phyloP scores from a whole-genome alignment of 371 early-diverging fungal genomes.

The Mucor racemosus region DNA sequence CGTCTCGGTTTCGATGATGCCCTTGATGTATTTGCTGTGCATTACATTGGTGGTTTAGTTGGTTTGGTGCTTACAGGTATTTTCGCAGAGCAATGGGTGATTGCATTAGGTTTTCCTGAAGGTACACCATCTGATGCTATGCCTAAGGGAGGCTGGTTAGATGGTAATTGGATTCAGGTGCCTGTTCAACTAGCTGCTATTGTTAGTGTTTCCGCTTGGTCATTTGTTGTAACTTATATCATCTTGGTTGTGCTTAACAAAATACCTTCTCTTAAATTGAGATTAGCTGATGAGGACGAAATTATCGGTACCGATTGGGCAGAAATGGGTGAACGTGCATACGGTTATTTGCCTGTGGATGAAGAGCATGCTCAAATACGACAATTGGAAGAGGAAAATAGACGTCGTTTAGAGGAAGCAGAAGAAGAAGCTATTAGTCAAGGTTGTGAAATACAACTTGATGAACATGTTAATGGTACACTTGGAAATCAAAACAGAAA shows the following conservation, averaged over 20 bases:
- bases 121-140: conserved; percentile 55
- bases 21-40: conserved; percentile 74
- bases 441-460: conserved; percentile 11
- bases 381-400: conserved; percentile 13
- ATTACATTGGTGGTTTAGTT: conserved; percentile 76
- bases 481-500: conserved; percentile 3
- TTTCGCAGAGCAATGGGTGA: conserved; percentile 68
- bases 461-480: conserved; percentile 18
- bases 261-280: conserved; percentile 58
- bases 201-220: conserved; percentile 62
- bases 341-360: conserved; percentile 54
- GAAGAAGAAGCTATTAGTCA: conserved; percentile 5
- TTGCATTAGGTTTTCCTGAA: conserved; percentile 63
- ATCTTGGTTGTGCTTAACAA: conserved; percentile 56
- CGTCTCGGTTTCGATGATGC: conserved; percentile 77
- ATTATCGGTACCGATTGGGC: conserved; percentile 64
- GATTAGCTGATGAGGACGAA: conserved; percentile 65
- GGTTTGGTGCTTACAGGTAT: conserved; percentile 75
- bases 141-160: conserved; percentile 68
- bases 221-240: conserved; percentile 63
- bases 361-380: conserved; percentile 31
- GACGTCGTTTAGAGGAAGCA: conserved; percentile 7
- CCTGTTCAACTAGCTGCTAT: conserved; percentile 66
- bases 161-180: conserved; percentile 69
- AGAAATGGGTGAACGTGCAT: conserved; percentile 75